Base-by-base conservation (phyloP, 2,329 filamentous ascomycete genomes). In the Aspergillus pseudoviridinutans region DNA sequence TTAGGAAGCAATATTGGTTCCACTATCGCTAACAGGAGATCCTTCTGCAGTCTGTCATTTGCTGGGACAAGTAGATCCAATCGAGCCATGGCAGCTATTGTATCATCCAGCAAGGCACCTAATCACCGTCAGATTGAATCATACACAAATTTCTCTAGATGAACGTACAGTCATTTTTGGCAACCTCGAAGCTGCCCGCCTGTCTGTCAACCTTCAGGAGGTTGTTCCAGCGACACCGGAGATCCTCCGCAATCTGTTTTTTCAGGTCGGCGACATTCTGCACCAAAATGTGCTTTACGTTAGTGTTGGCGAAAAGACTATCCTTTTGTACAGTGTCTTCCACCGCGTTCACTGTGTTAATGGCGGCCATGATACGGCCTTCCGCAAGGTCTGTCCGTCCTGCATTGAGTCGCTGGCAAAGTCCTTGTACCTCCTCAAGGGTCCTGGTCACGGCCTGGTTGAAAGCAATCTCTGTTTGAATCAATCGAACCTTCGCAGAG, bases 151-250 rank as follows among this genome's bases (percentile, higher is more conserved):
- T 25, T 1, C n/a, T 24, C 20, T 9, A 29, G 7, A 3, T n/a
- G 55, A 51, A 71, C 86, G 84, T 79, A 71, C 83, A 71, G 27
- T 79, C 74, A 20, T 74, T 74, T 12, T 81, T 76, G 27, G 77
- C 78, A 35, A 95, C 81, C 0, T 78, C 80, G 7, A 94, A 74
- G 49, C 74, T 80, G 8, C 79, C 77, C 8, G 78, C 74, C 24
- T 83, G 77, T 0, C 78, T 72, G 66, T 93, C 84, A 20, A 92
- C 74, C 1, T 79, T 74, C 12, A 96, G 77, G 47, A 93, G 77
- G 0, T 81, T 78, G 57, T 83, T 83, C 91, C 92, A 97, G n/a
- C 87, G 82, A 55, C 80, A 79, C 47, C 84, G 82, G 42, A 94
- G 82, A 8, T 84, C 83, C 44, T 88, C 83, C 57, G 86, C 82